These are phyloP conservation scores for Rhynchosporium secalis DNA, from an alignment of 2,329 filamentous ascomycete species.

Conservation along the genomic window DNA sequence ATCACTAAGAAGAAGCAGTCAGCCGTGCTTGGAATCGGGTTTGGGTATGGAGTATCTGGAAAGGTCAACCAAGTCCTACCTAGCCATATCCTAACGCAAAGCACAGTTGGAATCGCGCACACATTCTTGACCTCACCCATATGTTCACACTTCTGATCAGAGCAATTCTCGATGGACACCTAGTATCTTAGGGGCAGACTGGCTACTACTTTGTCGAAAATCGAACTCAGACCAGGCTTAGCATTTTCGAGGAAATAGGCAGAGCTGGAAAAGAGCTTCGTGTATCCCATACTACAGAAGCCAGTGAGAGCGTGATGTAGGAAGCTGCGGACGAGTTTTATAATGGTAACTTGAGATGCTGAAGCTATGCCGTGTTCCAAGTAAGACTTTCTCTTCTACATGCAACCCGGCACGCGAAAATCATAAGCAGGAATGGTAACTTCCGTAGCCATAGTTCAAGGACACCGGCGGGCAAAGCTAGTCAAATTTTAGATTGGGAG, in stretches of 20 bases:
- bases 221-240: conserved; percentile 44
- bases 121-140: conserved; percentile 46
- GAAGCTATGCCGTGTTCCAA: conserved; percentile 43
- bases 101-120: conserved; percentile 46
- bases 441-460: conserved; percentile 21
- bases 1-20: conserved; percentile 40
- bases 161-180: conserved; percentile 38
- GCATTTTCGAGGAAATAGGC: conserved; percentile 42
- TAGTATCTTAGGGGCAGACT: conserved; percentile 41
- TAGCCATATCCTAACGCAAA: not conserved
- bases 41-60: conserved; percentile 37
- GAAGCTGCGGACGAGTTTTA: conserved; percentile 36
- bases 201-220: conserved; percentile 47
- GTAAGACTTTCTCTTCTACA: conserved; percentile 19
- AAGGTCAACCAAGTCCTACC: too few species aligned
- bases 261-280: conserved; percentile 39
- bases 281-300: conserved; percentile 36
- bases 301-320: conserved; percentile 36
- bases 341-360: conserved; percentile 31
- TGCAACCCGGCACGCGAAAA: not conserved
- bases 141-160: conserved; percentile 45
- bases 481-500: conserved; percentile 26
- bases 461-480: conserved; percentile 28
- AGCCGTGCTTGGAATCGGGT: conserved; percentile 43
- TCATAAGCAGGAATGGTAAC: not conserved